Base-by-base conservation (phyloP, 768 basidiomycete genomes). In the Lentinula sp. region DNA sequence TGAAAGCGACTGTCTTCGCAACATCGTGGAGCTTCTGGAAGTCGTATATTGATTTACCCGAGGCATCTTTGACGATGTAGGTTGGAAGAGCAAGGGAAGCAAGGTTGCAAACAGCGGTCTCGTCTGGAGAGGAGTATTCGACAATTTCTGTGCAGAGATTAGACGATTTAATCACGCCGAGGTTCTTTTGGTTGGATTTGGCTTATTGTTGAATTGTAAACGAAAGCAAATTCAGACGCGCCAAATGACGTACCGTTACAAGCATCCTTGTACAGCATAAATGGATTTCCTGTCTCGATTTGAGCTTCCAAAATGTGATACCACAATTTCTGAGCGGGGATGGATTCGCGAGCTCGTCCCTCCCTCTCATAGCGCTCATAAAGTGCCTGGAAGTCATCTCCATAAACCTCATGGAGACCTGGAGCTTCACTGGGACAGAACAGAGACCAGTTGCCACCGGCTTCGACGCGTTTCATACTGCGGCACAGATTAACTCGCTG, bases 141-240 rank as follows among this genome's bases (percentile, higher is more conserved):
- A 99, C 91, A 72, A 99, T 98, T 73, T 98, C 97, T 4, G 96
- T 98, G 80, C 97, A 99, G 51, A 99, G 80, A 72, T 99, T 99
- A 55, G 96, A 98, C 1, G 95, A 98, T 79, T 97, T 98, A 87
- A 99, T 98, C 7, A 93, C 96, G 34, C 97, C 97, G 31, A 99
- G 82, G 76, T 99, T 97, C 78, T 94, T 87, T 74, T 99, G 97
- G 78, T 99, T 99, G 13, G 95, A 98, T 78, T 99, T 99, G 67
- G 82, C 92, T 95, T 57, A 59, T 32, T 34, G 57, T 39, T 2
- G 3, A 40, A 35, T n/a, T 39, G 4, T 10, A 15, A 21, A 50
- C 7, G 65, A 23, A 63, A 46, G 21, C n/a, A 55, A 52, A 18
- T 8, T 48, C 21, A 39, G 15, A 59, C 1, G 11, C 15, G 49